These are phyloP conservation scores for Pythium phragmitis DNA, from an alignment of 352 stramenopile species.

Conservation along the genomic window DNA sequence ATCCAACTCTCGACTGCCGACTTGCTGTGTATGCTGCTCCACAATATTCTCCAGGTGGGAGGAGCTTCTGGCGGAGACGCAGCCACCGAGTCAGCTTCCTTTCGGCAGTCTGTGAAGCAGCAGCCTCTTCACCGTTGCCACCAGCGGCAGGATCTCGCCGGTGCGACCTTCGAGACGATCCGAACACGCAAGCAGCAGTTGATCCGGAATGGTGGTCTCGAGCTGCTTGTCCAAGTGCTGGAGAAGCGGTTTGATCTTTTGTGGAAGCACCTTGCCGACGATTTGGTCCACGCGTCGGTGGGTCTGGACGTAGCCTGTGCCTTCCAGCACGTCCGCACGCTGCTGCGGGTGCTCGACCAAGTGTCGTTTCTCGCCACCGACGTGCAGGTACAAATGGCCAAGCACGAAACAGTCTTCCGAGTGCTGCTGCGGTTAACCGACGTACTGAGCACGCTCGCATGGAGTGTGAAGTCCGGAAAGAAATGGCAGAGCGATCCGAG, in stretches of 20 bases:
- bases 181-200: slow-evolving; percentile 40
- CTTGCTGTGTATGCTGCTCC: slow-evolving; percentile 36
- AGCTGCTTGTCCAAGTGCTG: slow-evolving; percentile 28
- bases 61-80: slow-evolving; percentile 6
- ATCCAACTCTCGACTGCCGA: slow-evolving; percentile 30
- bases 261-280: neutral
- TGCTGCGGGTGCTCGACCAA: slow-evolving; percentile 69
- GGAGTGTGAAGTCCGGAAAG: slow-evolving; percentile 21
- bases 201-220: slow-evolving; percentile 39
- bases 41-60: slow-evolving; percentile 50
- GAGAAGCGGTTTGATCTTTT: slow-evolving; percentile 14
- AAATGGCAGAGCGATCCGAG: slow-evolving; percentile 32
- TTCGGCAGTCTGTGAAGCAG: neutral
- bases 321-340: slow-evolving; percentile 39
- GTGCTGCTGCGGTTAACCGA: slow-evolving; percentile 43
- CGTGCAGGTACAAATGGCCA: slow-evolving; percentile 52
- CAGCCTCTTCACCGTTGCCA: slow-evolving; percentile 6
- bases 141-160: slow-evolving; percentile 19
- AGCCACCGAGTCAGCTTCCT: neutral
- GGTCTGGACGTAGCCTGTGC: slow-evolving; percentile 20
- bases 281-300: slow-evolving; percentile 7
- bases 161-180: slow-evolving; percentile 31
- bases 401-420: slow-evolving; percentile 31
- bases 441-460: slow-evolving; percentile 37
- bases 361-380: slow-evolving; percentile 50